phyloP scores from a whole-genome alignment of 2,329 filamentous ascomycete species.

The Diaporthe sp. region DNA sequence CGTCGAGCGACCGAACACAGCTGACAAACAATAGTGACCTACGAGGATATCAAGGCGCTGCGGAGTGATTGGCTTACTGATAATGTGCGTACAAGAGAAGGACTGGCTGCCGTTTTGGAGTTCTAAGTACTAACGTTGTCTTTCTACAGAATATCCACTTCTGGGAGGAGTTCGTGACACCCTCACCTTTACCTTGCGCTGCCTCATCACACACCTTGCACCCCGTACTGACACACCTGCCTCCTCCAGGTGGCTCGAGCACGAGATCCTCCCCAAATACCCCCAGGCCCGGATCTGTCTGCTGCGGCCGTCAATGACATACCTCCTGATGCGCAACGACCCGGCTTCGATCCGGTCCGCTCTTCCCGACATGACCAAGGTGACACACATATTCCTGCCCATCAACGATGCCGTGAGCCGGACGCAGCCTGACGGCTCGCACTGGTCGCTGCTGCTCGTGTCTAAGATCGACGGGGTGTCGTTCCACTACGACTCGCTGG shows the following conservation, averaged over 20 bases:
- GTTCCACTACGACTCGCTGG: constrained; percentile 95
- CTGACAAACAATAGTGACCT: constrained; percentile 70
- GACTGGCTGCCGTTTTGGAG: neutral
- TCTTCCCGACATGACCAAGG: constrained; percentile 81
- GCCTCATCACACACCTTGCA: constrained; percentile 29
- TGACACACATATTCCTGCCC: constrained; percentile 94
- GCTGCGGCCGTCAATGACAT: constrained; percentile 91
- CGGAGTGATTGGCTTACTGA: constrained; percentile 97
- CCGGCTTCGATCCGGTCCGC: constrained; percentile 69
- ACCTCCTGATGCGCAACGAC: constrained; percentile 82
- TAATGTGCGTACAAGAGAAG: constrained; percentile 71
- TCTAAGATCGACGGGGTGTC: constrained; percentile 88
- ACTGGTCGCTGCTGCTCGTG: constrained; percentile 95
- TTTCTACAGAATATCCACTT: constrained; percentile 84
- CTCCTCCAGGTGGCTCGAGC: constrained; percentile 78
- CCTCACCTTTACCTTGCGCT: neutral
- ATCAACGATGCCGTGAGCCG: constrained; percentile 89
- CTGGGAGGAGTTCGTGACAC: constrained; percentile 85
- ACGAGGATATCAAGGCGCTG: constrained; percentile 88
- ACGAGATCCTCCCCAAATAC: constrained; percentile 83
- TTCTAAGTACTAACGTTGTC: constrained; percentile 39
- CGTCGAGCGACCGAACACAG: neutral
- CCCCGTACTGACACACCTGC: constrained; percentile 5
- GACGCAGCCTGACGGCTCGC: constrained; percentile 84
- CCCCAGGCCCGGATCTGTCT: constrained; percentile 89